Conservation (phyloP, 2,329 filamentous ascomycete genomes). For the Parascedosporium putredinis region DNA sequence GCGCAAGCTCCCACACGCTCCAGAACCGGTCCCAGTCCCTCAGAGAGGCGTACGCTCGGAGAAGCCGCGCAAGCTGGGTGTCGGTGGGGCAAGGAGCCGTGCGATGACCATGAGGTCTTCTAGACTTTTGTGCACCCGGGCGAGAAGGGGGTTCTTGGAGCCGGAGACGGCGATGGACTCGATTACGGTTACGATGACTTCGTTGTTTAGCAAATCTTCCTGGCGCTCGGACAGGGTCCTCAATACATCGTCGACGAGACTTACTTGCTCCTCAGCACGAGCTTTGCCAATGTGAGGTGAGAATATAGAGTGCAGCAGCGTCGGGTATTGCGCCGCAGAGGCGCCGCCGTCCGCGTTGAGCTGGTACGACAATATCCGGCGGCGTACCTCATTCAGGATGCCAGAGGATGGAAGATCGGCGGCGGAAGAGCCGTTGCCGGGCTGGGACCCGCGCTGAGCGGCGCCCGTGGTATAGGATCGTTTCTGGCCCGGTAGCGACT, state of each 20-base stretch:
- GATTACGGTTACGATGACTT: constrained; percentile 39
- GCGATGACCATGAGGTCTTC: constrained; percentile 31
- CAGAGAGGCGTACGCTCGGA: constrained; percentile 34
- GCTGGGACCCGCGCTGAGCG: too few relatives aligned
- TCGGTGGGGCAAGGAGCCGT: constrained; percentile 26
- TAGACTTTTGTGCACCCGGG: constrained; percentile 31
- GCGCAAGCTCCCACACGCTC: constrained; percentile 46
- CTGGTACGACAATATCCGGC: background rate
- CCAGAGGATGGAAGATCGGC: background rate
- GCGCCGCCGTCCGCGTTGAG: background rate
- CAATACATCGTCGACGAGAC: constrained; percentile 6
- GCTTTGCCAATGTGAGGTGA: constrained; percentile 11
- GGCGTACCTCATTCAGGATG: background rate
- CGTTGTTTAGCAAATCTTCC: constrained; percentile 29
- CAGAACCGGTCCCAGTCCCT: constrained; percentile 47
- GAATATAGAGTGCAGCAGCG: constrained; percentile 29
- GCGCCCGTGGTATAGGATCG: constrained; percentile 12
- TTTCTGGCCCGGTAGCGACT: constrained; percentile 4
- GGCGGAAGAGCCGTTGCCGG: background rate
- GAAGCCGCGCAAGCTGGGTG: constrained; percentile 26
- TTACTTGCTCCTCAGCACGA: constrained; percentile 1
- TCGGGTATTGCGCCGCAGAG: background rate
- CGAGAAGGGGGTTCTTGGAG: constrained; percentile 21
- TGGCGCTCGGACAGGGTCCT: constrained; percentile 24
- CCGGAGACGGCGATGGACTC: constrained; percentile 25